Evolutionary conservation across 2,329 filamentous ascomycete species (phyloP), one percentile per base, ranked within the genome.

Genomic region (Arthrobotrys megalospora): DNA sequence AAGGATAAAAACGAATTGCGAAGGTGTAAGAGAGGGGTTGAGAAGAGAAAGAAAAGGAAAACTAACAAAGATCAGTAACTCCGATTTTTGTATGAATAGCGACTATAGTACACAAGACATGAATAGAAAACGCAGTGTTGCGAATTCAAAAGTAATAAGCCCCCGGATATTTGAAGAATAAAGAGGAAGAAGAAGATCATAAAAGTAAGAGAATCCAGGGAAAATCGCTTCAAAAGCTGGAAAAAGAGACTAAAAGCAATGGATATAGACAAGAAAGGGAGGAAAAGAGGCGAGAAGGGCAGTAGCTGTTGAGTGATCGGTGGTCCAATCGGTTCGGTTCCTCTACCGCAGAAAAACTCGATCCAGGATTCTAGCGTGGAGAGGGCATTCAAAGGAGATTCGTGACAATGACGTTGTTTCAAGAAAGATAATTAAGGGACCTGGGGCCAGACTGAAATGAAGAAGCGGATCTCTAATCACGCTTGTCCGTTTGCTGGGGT

Each of bases 201-300:
- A 34, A 60, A 43, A 52, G 66, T 32, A 53, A 53, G 32, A 43
- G 43, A 68, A 50, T 48, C 55, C n/a, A 14, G 32, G 55, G 24
- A 16, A 73, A 76, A 75, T 73, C 73, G 72, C 75, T 80, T 80
- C 76, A 80, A 80, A 64, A 67, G 60, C 62, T 62, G 21, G 21
- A 72, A 70, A 34, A 41, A 64, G 24, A 58, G 48, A 62, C 38
- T 28, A 43, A 43, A 19, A 60, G 72, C 73, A 67, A 53, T 70
- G 66, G 60, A 77, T 77, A 77, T 77, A 52, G 43, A 52, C 69
- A 75, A 62, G 55, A 53, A 14, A 34, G 16, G 19, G 32, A 38
- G 21, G 28, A 41, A 47, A 14, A 12, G 41, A 32, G 43, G 48
- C 47, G 62, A 32, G 28, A 58, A 38, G 32, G 28, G n/a, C 14